These are phyloP conservation scores for Podaxis sp. DNA, from an alignment of 768 basidiomycete genomes.

Conservation along the genomic window DNA sequence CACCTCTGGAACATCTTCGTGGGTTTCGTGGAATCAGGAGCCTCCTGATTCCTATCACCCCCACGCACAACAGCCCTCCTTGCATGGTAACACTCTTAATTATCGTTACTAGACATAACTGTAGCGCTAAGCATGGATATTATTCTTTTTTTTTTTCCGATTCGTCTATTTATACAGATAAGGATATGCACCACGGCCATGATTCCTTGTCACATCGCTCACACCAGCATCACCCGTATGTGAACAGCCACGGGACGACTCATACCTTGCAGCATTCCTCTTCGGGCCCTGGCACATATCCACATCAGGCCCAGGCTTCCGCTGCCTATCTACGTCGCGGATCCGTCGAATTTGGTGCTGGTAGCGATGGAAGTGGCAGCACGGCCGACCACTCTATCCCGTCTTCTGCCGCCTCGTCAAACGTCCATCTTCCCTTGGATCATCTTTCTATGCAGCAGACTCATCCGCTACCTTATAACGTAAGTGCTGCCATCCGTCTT, in stretches of 20 bases:
- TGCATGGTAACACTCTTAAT: slow-evolving; percentile 32
- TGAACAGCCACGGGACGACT: slow-evolving; percentile 12
- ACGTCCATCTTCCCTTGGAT: slow-evolving; percentile 46
- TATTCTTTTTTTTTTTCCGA: slow-evolving; percentile 19
- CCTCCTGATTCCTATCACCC: slow-evolving; percentile 4
- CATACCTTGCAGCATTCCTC: slow-evolving; percentile 7
- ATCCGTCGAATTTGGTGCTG: slow-evolving; percentile 37
- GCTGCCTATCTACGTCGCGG: slow-evolving; percentile 25
- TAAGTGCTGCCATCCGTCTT: slow-evolving; percentile 2
- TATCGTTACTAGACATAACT: slow-evolving; percentile 30
- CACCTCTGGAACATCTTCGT: slow-evolving; percentile 9
- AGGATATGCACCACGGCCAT: slow-evolving; percentile 15
- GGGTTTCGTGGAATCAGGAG: slow-evolving; percentile 15
- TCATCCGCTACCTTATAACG: slow-evolving; percentile 7
- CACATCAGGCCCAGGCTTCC: slow-evolving; percentile 8
- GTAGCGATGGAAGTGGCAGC: slow-evolving; percentile 40
- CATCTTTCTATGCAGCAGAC: slow-evolving; percentile 6
- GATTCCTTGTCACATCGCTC: slow-evolving; percentile 18
- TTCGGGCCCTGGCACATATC: slow-evolving; percentile 10
- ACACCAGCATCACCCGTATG: slow-evolving; percentile 6
- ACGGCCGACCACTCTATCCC: slow-evolving; percentile 42
- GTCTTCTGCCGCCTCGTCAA: slow-evolving; percentile 56
- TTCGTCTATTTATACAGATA: slow-evolving; percentile 16
- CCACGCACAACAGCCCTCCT: slow-evolving; percentile 21
- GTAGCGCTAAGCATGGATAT: slow-evolving; percentile 30